Evolutionary conservation across 116 monocot species (phyloP), one percentile per base, ranked within the genome.

Genomic region (Trichopus zeylanicus): DNA sequence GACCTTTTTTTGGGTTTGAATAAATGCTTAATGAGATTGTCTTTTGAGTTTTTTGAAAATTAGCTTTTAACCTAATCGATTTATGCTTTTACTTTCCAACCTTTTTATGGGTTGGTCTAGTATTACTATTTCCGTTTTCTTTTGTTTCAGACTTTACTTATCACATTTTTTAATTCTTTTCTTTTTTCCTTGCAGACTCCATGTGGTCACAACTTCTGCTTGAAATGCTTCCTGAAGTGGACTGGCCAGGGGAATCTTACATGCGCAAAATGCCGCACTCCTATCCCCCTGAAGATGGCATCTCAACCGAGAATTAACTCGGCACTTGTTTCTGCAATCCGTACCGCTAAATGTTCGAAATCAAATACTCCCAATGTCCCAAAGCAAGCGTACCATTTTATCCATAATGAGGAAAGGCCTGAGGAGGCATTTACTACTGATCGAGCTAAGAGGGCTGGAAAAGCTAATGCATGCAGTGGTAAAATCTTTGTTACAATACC

Each of bases 211-310:
- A 95, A 95, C 52, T 95, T 95, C 59, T 95, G 95, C 56, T 64
- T 95, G 54, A 95, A 95, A 60, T 90, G 90, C 76, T 95, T 95
- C 63, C 73, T 87, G 53, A 95, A 81, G 54, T 90, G 86, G 95
- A 64, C 77, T 29, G 61, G 75, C 0, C 81, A 83, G 51, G 76
- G 83, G 0, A 80, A 80, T 46, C 72, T 51, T 18, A 71, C 78
- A 9, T 95, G 95, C 73, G 84, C 58, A 31, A 90, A 90, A 47
- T 95, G 95, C 31, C 90, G 95, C 4, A 33, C 74, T 25, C 46
- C 56, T 6, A 90, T 95, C 27, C 90, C 95, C 30, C 38, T 57
- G 0, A 84, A 84, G 48, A 77, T 90, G 71, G 81, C 76, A 12
- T 53, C 67, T 2, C 86, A 74, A 13, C 95, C 95, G 30, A 81